Evolutionary conservation across 164 flowering plant genomes (phyloP).

Genomic region (Chimonanthus praecox): DNA sequence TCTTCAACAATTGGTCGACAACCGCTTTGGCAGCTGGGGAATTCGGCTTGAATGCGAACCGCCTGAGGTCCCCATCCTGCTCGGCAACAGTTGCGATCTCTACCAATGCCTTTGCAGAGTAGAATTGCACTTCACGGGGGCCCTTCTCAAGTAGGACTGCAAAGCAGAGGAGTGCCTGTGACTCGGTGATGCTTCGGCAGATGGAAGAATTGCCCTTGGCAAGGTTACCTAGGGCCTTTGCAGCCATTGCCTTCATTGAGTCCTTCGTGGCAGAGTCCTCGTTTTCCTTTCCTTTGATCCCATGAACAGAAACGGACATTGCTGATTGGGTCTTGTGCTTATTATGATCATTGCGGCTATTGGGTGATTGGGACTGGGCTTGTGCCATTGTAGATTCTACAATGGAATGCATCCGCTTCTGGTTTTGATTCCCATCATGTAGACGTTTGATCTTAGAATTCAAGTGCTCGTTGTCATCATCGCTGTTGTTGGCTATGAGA

Average conservation of each 20-base stretch:
- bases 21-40: constrained; percentile 83
- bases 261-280: constrained; percentile 69
- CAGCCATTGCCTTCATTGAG: constrained; percentile 79
- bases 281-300: constrained; percentile 59
- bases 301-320: constrained; percentile 31
- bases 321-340: neutral
- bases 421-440: constrained; percentile 17
- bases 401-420: constrained; percentile 51
- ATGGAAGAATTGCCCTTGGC: constrained; percentile 46
- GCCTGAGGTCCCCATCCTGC: constrained; percentile 48
- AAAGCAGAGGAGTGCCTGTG: constrained; percentile 70
- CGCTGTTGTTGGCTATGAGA: constrained; percentile 37
- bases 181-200: constrained; percentile 69
- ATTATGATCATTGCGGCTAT: neutral
- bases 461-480: constrained; percentile 3
- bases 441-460: constrained; percentile 31
- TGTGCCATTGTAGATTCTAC: constrained; percentile 36
- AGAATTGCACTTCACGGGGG: constrained; percentile 46
- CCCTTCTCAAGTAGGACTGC: constrained; percentile 75
- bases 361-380: neutral
- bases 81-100: constrained; percentile 74
- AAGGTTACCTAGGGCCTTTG: constrained; percentile 64
- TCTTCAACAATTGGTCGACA: constrained; percentile 56
- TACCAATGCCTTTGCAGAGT: constrained; percentile 78
- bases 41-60: constrained; percentile 77